Base-by-base conservation (phyloP, 2,329 filamentous ascomycete genomes). In the Pseudogymnoascus sp. region DNA sequence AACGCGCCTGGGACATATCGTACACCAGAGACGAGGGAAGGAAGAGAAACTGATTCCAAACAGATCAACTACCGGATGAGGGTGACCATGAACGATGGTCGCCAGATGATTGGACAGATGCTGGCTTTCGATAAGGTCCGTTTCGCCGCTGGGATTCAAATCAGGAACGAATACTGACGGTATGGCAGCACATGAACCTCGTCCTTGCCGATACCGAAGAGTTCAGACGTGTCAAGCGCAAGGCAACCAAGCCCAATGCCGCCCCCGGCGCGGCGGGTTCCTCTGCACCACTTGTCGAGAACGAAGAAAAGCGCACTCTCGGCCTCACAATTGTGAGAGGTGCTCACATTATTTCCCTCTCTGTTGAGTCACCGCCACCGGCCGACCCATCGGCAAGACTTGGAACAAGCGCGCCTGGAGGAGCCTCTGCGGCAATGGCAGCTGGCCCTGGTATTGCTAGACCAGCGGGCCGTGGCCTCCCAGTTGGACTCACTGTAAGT, bases 21-120 rank as follows among this genome's bases (percentile, higher is more conserved):
- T 21, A 5, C 21, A 35, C 15, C 10, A 5, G 55, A 45, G 23
- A 23, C 55, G 59, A 56, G 55, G 60, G 35, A 33, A 28, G 15
- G 19, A 38, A 35, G 13, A 38, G 34, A 28, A 56, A 15, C 34
- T 57, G 21, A 57, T n/a, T 2, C n/a, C 30, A 33, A 65, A 39
- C 72, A 97, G 94, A 95, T 99, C 82, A 97, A 99, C 80, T 97
- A 95, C 81, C 90, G 92, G 76, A 97, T 99, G 92, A 88, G 92
- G 73, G 88, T 96, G 65, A 97, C 92, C 60, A 82, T 99, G 74
- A 90, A 90, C 71, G 94, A 99, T 77, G 90, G 90, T 65, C 86
- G 94, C 71, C 90, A 96, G 75, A 95, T 99, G 86, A 92, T 91
- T 38, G 94, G 92, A 63, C 91, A 97, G 75, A 96, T 99, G 90